Evolutionary conservation across 2,329 filamentous ascomycete genomes (phyloP).

Genomic region (Trichocomaceae sp.): DNA sequence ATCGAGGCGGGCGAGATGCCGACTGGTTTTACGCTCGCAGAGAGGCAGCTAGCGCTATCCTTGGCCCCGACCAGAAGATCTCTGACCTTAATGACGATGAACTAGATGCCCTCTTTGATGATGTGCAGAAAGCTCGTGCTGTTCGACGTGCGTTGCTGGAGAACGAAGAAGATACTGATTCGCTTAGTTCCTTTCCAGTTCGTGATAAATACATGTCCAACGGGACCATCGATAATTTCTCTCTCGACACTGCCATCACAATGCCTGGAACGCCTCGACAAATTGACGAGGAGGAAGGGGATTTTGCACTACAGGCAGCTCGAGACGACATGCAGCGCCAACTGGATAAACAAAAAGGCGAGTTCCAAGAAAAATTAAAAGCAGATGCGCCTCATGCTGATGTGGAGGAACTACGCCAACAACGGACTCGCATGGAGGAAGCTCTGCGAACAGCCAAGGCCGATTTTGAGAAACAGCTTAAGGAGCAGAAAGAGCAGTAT

Average conservation of each 20-base stretch:
- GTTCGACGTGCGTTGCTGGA: constrained; percentile 66
- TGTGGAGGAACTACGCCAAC: constrained; percentile 73
- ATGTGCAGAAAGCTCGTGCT: constrained; percentile 81
- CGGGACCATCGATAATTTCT: constrained; percentile 92
- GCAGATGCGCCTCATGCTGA: constrained; percentile 66
- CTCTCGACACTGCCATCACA: constrained; percentile 85
- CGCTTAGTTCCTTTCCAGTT: constrained; percentile 75
- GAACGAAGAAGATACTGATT: constrained; percentile 74
- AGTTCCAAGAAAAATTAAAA: constrained; percentile 71
- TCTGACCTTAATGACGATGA: constrained; percentile 87
- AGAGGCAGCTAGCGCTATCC: constrained; percentile 84
- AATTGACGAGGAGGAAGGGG: constrained; percentile 56
- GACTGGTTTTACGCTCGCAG: constrained; percentile 92
- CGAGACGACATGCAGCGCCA: constrained; percentile 78
- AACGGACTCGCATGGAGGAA: constrained; percentile 81
- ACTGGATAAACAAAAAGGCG: constrained; percentile 75
- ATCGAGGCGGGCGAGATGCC: constrained; percentile 64
- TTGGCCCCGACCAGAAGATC: constrained; percentile 88
- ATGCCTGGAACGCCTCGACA: constrained; percentile 82
- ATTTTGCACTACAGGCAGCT: constrained; percentile 63
- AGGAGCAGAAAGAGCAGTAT: constrained; percentile 74
- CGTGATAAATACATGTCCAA: constrained; percentile 94
- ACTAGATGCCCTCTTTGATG: constrained; percentile 85
- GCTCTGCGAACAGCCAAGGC: constrained; percentile 69
- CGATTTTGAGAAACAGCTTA: constrained; percentile 81